Conservation (phyloP, 192 early-diverging fungal genomes). For the Entrophospora sp. region DNA sequence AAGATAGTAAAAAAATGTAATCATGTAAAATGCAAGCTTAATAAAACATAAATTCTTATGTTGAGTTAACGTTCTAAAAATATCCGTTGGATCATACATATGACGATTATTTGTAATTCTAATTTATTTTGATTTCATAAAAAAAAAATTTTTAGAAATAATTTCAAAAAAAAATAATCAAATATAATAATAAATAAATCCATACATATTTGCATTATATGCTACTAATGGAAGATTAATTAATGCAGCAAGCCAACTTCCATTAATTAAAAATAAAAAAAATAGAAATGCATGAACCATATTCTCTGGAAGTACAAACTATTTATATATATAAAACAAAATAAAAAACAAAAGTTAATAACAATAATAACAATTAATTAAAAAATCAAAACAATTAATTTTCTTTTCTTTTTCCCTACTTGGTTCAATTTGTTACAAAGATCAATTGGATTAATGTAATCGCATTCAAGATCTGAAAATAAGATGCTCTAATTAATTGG, state of each 20-base stretch:
- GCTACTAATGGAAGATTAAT: slow-evolving; percentile 80
- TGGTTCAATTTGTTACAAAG: slow-evolving; percentile 92
- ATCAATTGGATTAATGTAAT: slow-evolving; percentile 99
- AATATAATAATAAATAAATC: neutral
- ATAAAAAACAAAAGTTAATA: too few relatives aligned
- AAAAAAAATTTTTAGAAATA: neutral
- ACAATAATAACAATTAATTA: too few relatives aligned
- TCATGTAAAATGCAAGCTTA: slow-evolving; percentile 92
- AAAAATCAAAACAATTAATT: too few relatives aligned
- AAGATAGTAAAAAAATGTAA: slow-evolving; percentile 90
- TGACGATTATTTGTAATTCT: slow-evolving; percentile 79
- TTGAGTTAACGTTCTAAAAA: slow-evolving; percentile 83
- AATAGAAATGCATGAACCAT: slow-evolving; percentile 74
- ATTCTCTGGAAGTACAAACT: slow-evolving; percentile 94
- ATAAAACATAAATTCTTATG: slow-evolving; percentile 96
- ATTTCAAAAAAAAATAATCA: neutral
- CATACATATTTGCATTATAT: slow-evolving; percentile 82
- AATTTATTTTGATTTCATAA: too few relatives aligned
- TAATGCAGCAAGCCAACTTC: slow-evolving; percentile 78
- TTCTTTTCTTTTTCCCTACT: too few relatives aligned
- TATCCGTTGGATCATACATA: slow-evolving; percentile 95
- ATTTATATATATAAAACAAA: slow-evolving; percentile 9
- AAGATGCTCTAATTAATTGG: slow-evolving; percentile 32
- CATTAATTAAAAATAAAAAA: slow-evolving; percentile 74
- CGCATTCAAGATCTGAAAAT: slow-evolving; percentile 70